phyloP scores from a whole-genome alignment of 164 flowering plant genomes.

The Saururus chinensis region DNA sequence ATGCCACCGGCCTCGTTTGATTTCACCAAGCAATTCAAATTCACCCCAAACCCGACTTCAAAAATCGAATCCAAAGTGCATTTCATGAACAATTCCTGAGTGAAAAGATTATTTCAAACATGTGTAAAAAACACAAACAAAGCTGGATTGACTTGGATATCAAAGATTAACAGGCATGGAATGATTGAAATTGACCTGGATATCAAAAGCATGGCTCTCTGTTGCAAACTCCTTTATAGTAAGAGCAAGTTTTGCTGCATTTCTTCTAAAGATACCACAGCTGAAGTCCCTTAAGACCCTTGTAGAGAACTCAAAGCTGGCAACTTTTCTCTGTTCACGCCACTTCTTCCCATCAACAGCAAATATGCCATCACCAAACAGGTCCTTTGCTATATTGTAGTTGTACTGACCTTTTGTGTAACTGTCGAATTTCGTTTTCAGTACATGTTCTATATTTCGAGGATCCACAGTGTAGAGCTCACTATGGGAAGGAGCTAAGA shows the following conservation, averaged over 20 bases:
- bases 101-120: neutral
- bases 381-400: slow-evolving; percentile 10
- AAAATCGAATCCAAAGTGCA: slow-evolving; percentile 53
- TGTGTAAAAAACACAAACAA: neutral
- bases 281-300: slow-evolving; percentile 59
- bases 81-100: slow-evolving; percentile 53
- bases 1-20: slow-evolving; percentile 24
- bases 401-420: slow-evolving; percentile 35
- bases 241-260: slow-evolving; percentile 41
- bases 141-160: neutral
- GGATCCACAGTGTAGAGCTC: slow-evolving; percentile 45
- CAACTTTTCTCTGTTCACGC: slow-evolving; percentile 64
- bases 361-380: slow-evolving; percentile 62
- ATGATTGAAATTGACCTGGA: slow-evolving; percentile 35
- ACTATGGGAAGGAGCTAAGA: slow-evolving; percentile 32
- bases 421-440: slow-evolving; percentile 39
- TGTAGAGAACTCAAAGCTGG: slow-evolving; percentile 65
- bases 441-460: slow-evolving; percentile 47
- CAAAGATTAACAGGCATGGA: neutral
- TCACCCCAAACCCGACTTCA: slow-evolving; percentile 74
- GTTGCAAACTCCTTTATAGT: slow-evolving; percentile 18
- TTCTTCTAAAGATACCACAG: slow-evolving; percentile 39
- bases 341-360: slow-evolving; percentile 57
- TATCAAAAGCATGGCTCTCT: slow-evolving; percentile 26
- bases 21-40: slow-evolving; percentile 41